Evolutionary conservation across 352 stramenopile species (phyloP).

Genomic region (Pythium rishiriense): DNA sequence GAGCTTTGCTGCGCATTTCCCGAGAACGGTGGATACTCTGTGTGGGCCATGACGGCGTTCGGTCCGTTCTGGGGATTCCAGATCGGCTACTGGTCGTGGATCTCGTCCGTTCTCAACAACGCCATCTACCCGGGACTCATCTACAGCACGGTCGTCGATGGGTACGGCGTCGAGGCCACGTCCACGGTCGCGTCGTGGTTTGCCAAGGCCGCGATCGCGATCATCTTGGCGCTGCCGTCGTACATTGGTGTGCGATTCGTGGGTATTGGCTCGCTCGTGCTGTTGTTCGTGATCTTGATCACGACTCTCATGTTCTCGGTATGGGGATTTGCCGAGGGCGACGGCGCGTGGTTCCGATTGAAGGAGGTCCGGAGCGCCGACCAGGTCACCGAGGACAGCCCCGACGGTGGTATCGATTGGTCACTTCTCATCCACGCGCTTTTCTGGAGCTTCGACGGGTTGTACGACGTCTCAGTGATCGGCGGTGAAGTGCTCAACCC

Average conservation of each 20-base stretch:
- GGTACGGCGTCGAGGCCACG: constrained; percentile 34
- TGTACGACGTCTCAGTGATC: constrained; percentile 83
- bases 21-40: constrained; percentile 76
- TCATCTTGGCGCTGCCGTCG: constrained; percentile 37
- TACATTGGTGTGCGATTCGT: constrained; percentile 41
- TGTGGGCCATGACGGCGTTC: constrained; percentile 90
- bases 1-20: constrained; percentile 81
- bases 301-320: constrained; percentile 40
- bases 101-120: constrained; percentile 54
- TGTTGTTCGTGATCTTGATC: constrained; percentile 33
- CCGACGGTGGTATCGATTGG: constrained; percentile 49
- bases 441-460: constrained; percentile 94
- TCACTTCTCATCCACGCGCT: constrained; percentile 87
- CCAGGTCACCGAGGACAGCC: not conserved
- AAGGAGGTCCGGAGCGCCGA: constrained; percentile 3
- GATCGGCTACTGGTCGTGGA: constrained; percentile 70
- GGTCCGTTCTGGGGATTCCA: constrained; percentile 79
- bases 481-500: constrained; percentile 83
- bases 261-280: constrained; percentile 25
- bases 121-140: constrained; percentile 59
- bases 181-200: constrained; percentile 25
- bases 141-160: constrained; percentile 19
- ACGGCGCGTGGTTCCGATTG: constrained; percentile 37
- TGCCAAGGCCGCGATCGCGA: constrained; percentile 40
- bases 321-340: constrained; percentile 34